Conservation (phyloP, 371 early-diverging fungal genomes). For the Zychaea mexicana region DNA sequence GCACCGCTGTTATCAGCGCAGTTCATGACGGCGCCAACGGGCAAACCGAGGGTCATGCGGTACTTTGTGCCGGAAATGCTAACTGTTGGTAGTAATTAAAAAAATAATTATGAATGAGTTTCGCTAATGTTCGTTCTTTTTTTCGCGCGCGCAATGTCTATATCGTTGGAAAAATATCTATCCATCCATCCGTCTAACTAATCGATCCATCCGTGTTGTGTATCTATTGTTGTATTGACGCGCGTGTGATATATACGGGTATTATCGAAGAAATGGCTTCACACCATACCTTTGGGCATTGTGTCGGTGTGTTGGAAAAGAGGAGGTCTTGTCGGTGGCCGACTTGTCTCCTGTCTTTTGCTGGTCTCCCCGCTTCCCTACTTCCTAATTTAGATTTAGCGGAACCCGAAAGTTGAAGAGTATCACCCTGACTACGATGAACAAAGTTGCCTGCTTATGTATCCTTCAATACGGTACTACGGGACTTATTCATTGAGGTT, state of each 20-base stretch:
- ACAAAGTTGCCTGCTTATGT: too few relatives aligned
- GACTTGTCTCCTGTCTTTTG: background rate
- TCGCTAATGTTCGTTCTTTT: background rate
- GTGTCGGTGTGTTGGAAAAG: constrained; percentile 1
- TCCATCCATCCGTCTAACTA: constrained; percentile 27
- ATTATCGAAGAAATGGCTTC: background rate
- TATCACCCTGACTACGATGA: too few relatives aligned
- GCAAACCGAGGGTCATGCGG: constrained; percentile 99
- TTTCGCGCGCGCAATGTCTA: constrained; percentile 1
- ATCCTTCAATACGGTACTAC: background rate
- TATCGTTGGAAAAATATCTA: constrained; percentile 12
- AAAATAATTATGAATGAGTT: background rate
- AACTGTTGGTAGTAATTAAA: constrained; percentile 22
- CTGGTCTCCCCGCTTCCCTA: too few relatives aligned
- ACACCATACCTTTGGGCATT: constrained; percentile 11
- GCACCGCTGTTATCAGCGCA: constrained; percentile 99
- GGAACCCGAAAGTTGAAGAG: background rate
- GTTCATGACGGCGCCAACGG: constrained; percentile 97
- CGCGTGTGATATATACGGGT: background rate
- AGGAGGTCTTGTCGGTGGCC: constrained; percentile 4
- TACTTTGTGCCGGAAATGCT: constrained; percentile 91
- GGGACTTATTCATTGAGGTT: too few relatives aligned
- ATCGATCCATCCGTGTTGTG: background rate
- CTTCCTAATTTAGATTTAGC: too few relatives aligned
- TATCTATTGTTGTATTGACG: background rate